Conservation (phyloP, 2,329 filamentous ascomycete species). For the Endoconidiophora polonica region DNA sequence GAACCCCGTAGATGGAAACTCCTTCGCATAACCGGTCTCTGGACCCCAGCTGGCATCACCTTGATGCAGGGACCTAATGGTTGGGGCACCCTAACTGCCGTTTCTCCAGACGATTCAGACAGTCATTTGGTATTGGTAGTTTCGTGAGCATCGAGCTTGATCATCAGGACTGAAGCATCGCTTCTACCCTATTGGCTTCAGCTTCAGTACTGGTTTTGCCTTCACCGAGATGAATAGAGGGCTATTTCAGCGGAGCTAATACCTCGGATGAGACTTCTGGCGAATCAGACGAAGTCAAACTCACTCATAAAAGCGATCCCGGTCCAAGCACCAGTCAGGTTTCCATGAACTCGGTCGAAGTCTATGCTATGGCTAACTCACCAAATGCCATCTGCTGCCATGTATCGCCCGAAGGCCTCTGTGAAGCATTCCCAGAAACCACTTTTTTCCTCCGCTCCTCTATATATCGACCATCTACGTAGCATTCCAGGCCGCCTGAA, state of each 20-base stretch:
- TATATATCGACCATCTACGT: constrained; percentile 32
- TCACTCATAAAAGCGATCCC: not conserved
- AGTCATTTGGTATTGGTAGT: constrained; percentile 41
- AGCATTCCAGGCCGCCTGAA: constrained; percentile 20
- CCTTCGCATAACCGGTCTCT: constrained; percentile 38
- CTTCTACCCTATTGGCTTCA: constrained; percentile 44
- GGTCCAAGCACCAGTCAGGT: too few species aligned
- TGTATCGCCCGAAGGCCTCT: constrained; percentile 30
- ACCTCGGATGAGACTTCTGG: not conserved
- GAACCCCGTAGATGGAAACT: constrained; percentile 42
- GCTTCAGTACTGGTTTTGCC: constrained; percentile 21
- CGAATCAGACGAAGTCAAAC: not conserved
- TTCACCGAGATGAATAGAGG: constrained; percentile 9
- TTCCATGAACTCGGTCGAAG: constrained; percentile 22
- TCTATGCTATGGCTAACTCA: constrained; percentile 18
- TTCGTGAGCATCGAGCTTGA: constrained; percentile 39
- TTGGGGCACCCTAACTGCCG: constrained; percentile 34
- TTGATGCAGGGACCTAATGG: constrained; percentile 37
- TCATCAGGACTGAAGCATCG: constrained; percentile 31
- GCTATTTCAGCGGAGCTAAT: not conserved
- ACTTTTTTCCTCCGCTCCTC: constrained; percentile 20
- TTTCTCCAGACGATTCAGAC: constrained; percentile 41
- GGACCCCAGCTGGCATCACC: constrained; percentile 42
- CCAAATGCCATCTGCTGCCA: constrained; percentile 28
- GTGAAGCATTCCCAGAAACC: constrained; percentile 28